Conservation (phyloP, 805 yeast species). For the Cyberlindnera xylosilytica region DNA sequence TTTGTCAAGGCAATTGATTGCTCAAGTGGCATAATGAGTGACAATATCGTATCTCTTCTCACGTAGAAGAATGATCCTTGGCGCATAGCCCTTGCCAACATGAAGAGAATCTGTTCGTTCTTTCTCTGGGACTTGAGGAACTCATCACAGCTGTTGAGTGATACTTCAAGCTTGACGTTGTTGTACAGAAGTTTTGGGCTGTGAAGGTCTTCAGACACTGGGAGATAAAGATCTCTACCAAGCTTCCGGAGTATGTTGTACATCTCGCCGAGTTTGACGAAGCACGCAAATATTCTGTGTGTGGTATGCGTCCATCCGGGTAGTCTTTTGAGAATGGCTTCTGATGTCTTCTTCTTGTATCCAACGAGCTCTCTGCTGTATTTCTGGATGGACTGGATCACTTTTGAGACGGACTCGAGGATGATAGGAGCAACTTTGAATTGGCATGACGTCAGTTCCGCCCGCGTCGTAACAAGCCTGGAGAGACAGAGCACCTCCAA, state of each 20-base stretch:
- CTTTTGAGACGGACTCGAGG: slow-evolving; percentile 23
- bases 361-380: slow-evolving; percentile 28
- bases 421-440: slow-evolving; percentile 30
- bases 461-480: slow-evolving; percentile 27
- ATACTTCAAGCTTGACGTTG: slow-evolving; percentile 27
- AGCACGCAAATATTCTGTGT: slow-evolving; percentile 43
- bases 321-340: slow-evolving; percentile 27
- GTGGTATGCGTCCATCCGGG: slow-evolving; percentile 39
- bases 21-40: slow-evolving; percentile 22
- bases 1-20: slow-evolving; percentile 11
- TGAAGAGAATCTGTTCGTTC: slow-evolving; percentile 42
- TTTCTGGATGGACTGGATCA: slow-evolving; percentile 17
- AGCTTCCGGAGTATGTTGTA: slow-evolving; percentile 38
- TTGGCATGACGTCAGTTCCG: slow-evolving; percentile 26
- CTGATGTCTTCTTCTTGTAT: slow-evolving; percentile 23
- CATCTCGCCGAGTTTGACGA: slow-evolving; percentile 38
- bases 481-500: slow-evolving; percentile 34
- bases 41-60: slow-evolving; percentile 31
- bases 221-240: slow-evolving; percentile 40
- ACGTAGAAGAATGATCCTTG: slow-evolving; percentile 34
- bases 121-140: slow-evolving; percentile 36
- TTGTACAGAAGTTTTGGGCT: slow-evolving; percentile 35
- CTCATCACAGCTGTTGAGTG: slow-evolving; percentile 34
- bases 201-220: slow-evolving; percentile 36
- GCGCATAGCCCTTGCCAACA: slow-evolving; percentile 39